These are phyloP conservation scores for Metschnikowia matae DNA, from an alignment of 805 yeast genomes.

Conservation along the genomic window DNA sequence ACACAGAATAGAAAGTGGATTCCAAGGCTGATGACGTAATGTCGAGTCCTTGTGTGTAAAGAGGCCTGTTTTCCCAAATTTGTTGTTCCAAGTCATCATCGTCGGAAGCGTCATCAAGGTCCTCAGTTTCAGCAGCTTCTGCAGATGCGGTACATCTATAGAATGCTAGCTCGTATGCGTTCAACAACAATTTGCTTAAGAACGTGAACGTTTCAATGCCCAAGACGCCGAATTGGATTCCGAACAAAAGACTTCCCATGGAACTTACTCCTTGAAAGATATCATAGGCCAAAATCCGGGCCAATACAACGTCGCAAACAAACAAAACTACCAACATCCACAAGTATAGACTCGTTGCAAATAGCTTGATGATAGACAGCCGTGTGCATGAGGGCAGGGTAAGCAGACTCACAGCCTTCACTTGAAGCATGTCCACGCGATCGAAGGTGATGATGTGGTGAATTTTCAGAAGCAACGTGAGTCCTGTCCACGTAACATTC, in stretches of 20 bases:
- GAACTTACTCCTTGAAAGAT: constrained; percentile 49
- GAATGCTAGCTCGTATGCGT: constrained; percentile 49
- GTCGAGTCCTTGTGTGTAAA: constrained; percentile 55
- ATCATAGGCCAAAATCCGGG: constrained; percentile 54
- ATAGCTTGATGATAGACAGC: constrained; percentile 27
- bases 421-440: constrained; percentile 41
- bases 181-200: constrained; percentile 45
- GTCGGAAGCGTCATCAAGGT: constrained; percentile 12
- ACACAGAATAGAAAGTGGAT: constrained; percentile 26
- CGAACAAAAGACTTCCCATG: constrained; percentile 60
- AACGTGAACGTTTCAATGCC: constrained; percentile 49
- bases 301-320: constrained; percentile 48
- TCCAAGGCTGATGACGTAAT: constrained; percentile 43
- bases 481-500: constrained; percentile 40
- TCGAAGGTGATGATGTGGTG: constrained; percentile 73
- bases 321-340: constrained; percentile 44
- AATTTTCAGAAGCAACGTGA: constrained; percentile 45
- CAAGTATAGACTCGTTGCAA: constrained; percentile 38
- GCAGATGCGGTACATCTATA: constrained; percentile 28
- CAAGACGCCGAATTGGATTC: constrained; percentile 70
- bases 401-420: constrained; percentile 26
- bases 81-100: constrained; percentile 46
- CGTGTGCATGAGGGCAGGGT: constrained; percentile 14
- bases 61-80: constrained; percentile 67
- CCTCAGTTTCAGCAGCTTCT: background rate